Evolutionary conservation across 345 rosid genomes (phyloP).

Genomic region (Moringa oleifera): DNA sequence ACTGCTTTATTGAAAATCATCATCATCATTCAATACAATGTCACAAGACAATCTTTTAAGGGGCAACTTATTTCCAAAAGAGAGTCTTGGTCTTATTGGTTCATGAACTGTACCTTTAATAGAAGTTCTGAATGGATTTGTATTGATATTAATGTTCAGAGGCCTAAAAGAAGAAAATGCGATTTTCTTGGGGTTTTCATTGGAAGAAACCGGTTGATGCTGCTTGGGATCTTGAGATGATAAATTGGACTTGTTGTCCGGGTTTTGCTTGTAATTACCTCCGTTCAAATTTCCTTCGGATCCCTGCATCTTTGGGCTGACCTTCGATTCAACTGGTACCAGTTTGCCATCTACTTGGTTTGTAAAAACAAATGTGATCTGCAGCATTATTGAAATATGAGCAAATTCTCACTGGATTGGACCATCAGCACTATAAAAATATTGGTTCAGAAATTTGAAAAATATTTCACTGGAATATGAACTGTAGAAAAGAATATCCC

Average conservation of each 20-base stretch:
- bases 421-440: too few relatives aligned
- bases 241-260: constrained; percentile 24
- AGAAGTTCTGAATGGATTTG: constrained; percentile 30
- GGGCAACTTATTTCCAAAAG: constrained; percentile 30
- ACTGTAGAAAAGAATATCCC: neutral
- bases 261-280: constrained; percentile 22
- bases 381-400: constrained; percentile 20
- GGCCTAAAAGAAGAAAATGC: constrained; percentile 27
- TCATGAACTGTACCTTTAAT: constrained; percentile 15
- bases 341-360: constrained; percentile 96
- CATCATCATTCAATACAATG: constrained; percentile 30
- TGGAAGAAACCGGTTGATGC: constrained; percentile 22
- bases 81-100: constrained; percentile 14
- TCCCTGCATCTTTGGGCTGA: constrained; percentile 27
- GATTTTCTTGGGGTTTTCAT: constrained; percentile 15
- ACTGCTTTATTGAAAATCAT: constrained; percentile 47
- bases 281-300: constrained; percentile 15
- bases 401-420: neutral
- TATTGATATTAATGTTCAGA: constrained; percentile 17
- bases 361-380: constrained; percentile 86
- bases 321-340: constrained; percentile 63
- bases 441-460: too few relatives aligned
- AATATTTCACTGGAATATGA: too few relatives aligned
- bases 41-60: constrained; percentile 31
- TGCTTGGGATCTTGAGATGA: constrained; percentile 34